Evolutionary conservation across 116 monocot genomes (phyloP), one percentile per base, ranked within the genome.

Genomic region (Iris pallida): DNA sequence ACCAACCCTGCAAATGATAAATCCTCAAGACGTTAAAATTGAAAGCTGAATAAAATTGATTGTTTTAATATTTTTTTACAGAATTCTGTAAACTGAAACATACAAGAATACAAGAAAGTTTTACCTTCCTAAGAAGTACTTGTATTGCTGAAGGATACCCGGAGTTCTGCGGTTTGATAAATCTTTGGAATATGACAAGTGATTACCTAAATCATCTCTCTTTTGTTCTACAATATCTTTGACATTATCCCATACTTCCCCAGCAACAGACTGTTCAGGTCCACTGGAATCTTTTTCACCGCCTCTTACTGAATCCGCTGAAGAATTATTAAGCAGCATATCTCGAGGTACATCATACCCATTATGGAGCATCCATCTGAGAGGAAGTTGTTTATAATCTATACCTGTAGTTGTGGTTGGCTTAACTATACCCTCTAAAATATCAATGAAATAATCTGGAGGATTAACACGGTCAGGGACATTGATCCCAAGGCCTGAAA

Each of bases 401-500:
- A 99, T 45, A 57, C 77, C 83, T 57, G 83, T 74, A 58, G 76
- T 86, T 10, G 86, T 63, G 58, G 68, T 86, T 59, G 90, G 93
- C 67, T 90, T 99, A 49, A 84, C 80, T 65, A 99, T 90, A 41
- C 99, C 99, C 71, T 99, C 99, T 65, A 99, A 71, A 73, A 99
- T 93, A 70, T 99, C 99, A 20, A 99, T 99, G 69, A 72, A 99
- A 65, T 99, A 88, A 61, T 99, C 99, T 20, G 99, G 99, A 60
- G 99, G 99, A 75, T 93, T 99, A 55, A 99, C 84, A 67, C 99
- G 90, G 16, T 93, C 99, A 18, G 99, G 99, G 51, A 99, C 99
- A 78, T 79, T 79, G 57, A 99, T 93, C 20, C 99, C 99, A 68
- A 93, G 84, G 20, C 86, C 76, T 68, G 90, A 75, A 79, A 99